Percentiles rank a stretch among this genome's conserved stretches.
Evolutionary conservation across 2,329 filamentous ascomycete species (phyloP).

Genomic region (Endoconidiophora laricicola): DNA sequence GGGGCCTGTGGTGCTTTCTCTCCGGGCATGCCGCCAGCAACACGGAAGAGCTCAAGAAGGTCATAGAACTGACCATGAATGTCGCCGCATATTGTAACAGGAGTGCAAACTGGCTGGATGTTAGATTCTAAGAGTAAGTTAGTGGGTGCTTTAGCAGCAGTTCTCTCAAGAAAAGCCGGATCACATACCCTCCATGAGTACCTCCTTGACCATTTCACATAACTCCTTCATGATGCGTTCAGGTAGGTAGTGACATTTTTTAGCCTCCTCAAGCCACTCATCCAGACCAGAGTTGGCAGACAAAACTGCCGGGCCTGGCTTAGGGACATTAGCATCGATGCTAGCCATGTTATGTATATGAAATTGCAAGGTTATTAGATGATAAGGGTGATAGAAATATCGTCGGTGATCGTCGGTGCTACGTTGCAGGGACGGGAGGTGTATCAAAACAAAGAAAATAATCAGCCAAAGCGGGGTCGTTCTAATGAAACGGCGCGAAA

Average conservation of each 20-base stretch:
- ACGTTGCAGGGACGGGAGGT: neutral
- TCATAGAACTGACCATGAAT: slow-evolving; percentile 99
- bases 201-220: slow-evolving; percentile 97
- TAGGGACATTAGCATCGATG: slow-evolving; percentile 42
- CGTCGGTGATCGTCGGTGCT: too few species aligned
- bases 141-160: neutral
- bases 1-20: slow-evolving; percentile 43
- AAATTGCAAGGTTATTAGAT: neutral
- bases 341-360: neutral
- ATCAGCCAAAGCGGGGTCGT: slow-evolving; percentile 12
- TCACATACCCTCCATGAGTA: slow-evolving; percentile 77
- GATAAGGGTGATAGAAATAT: slow-evolving; percentile 3
- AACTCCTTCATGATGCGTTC: slow-evolving; percentile 97
- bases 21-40: slow-evolving; percentile 91
- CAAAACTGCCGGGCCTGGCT: slow-evolving; percentile 78
- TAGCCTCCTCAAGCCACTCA: slow-evolving; percentile 93
- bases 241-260: slow-evolving; percentile 91
- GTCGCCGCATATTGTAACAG: slow-evolving; percentile 92
- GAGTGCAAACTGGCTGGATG: slow-evolving; percentile 92
- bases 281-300: slow-evolving; percentile 72
- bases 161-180: neutral
- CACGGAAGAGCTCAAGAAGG: slow-evolving; percentile 86
- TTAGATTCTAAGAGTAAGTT: slow-evolving; percentile 57
- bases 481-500: slow-evolving; percentile 10
- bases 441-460: slow-evolving; percentile 1